phyloP scores from a whole-genome alignment of 73 alveolate species.

The Paramecium sonneborni region DNA sequence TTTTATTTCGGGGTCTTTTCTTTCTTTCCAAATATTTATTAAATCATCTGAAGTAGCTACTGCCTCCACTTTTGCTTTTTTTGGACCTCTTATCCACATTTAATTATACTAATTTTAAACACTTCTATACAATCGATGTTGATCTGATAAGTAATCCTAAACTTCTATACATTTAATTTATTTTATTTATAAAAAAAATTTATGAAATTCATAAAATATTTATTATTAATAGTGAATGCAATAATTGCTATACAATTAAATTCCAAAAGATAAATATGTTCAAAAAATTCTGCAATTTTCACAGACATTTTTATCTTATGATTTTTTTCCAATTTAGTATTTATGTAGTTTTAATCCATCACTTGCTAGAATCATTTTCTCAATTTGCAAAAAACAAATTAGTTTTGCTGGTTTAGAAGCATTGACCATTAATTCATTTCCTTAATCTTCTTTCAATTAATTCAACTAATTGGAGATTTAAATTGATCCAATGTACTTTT shows the following conservation, averaged over 20 bases:
- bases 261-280: background rate
- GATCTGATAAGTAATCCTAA: background rate
- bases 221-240: background rate
- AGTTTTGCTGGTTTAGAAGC: slow-evolving; percentile 15
- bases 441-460: background rate
- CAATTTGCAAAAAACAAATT: background rate
- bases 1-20: slow-evolving; percentile 52
- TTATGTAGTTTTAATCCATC: background rate
- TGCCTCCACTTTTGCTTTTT: slow-evolving; percentile 43
- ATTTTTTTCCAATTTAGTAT: background rate
- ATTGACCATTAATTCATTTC: background rate
- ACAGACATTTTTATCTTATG: background rate
- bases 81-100: slow-evolving; percentile 52
- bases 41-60: slow-evolving; percentile 45
- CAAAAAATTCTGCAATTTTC: background rate
- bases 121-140: background rate
- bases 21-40: slow-evolving; percentile 48
- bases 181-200: background rate
- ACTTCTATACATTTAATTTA: background rate
- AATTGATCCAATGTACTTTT: background rate
- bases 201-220: slow-evolving; percentile 69
- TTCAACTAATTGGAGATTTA: background rate
- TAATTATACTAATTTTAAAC: background rate
- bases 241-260: background rate
- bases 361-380: background rate